These are phyloP conservation scores for Phialocephala sp. DNA, from an alignment of 2,329 filamentous ascomycete genomes.

Conservation along the genomic window DNA sequence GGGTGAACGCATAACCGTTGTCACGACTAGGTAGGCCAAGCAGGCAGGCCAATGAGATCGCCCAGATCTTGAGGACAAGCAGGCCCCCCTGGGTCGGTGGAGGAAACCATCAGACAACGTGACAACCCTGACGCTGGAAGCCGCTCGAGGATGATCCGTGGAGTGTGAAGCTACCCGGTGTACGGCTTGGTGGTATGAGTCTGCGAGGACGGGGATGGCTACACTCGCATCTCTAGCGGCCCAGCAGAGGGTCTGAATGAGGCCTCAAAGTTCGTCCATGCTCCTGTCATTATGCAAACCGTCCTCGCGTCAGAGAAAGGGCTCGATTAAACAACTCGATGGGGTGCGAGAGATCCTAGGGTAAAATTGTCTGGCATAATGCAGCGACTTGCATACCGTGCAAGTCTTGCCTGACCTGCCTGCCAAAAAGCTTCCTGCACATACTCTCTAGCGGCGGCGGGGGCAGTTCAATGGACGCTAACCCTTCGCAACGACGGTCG, in stretches of 20 bases:
- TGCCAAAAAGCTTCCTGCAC: slow-evolving; percentile 12
- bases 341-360: not conserved
- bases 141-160: slow-evolving; percentile 17
- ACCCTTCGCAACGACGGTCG: slow-evolving; percentile 28
- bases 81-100: slow-evolving; percentile 10
- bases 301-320: slow-evolving; percentile 9
- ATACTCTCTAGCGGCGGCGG: slow-evolving; percentile 10
- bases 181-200: slow-evolving; percentile 1
- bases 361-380: slow-evolving; percentile 22
- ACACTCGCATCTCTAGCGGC: not conserved
- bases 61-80: slow-evolving; percentile 3
- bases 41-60: slow-evolving; percentile 29
- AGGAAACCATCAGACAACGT: slow-evolving; percentile 28
- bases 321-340: slow-evolving; percentile 7
- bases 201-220: not conserved
- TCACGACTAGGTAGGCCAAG: slow-evolving; percentile 30
- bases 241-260: not conserved
- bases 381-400: slow-evolving; percentile 14
- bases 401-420: slow-evolving; percentile 11
- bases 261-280: not conserved
- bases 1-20: slow-evolving; percentile 41
- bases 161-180: not conserved
- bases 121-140: slow-evolving; percentile 16
- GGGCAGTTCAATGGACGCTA: slow-evolving; percentile 17
- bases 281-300: slow-evolving; percentile 1